Base-by-base conservation (phyloP, 1,139 yeast species). In the Eremothecium cymbalariae region DNA sequence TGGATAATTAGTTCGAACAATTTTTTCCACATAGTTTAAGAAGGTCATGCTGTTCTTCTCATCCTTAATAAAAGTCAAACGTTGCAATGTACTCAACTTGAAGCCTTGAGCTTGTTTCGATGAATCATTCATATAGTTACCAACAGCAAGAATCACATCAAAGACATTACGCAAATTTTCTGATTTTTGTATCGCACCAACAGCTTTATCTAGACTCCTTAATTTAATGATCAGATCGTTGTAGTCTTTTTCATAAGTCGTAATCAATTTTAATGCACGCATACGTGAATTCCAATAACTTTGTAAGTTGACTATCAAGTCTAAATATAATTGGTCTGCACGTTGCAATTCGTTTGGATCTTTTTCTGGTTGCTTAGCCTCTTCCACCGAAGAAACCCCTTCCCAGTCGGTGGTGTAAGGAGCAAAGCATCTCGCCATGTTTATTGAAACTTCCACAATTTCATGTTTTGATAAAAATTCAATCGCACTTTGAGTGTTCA, bases 91-190 rank as follows among this genome's bases (percentile, higher is more conserved):
- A 38, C 76, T 70, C 48, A 81, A 67, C 50, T 77, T 80, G 63
- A 82, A 82, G 34, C 94, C 94, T 45, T 72, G 77, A 0, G 93
- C 90, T 55, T 81, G 88, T 46, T 81, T 81, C 2, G 84, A 69
- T 6, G 77, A 65, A 50, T 81, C 88, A 52, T 82, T 82, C 93
- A 82, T 81, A 51, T 74, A 82, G 51, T 82, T 82, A 60, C 94
- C 94, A 33, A 82, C 85, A 2, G 88, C 77, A 47, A 81, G 68
- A 49, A 82, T 82, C 36, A 82, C 77, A 47, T 80, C 84, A 57
- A 82, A 79, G 2, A 81, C 77, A 42, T 70, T 68, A 47, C 75
- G 70, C 51, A 81, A 65, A 39, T 77, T 69, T 32, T 67, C 63
- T 0, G 88, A 78, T 27, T 64, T 64, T 41, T 70, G 74, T 32